Percentiles rank a stretch among this genome's conserved stretches.
These are phyloP conservation scores for Heliamphora exappendiculata DNA, from an alignment of 148 eudicot genomes.

Conservation along the genomic window DNA sequence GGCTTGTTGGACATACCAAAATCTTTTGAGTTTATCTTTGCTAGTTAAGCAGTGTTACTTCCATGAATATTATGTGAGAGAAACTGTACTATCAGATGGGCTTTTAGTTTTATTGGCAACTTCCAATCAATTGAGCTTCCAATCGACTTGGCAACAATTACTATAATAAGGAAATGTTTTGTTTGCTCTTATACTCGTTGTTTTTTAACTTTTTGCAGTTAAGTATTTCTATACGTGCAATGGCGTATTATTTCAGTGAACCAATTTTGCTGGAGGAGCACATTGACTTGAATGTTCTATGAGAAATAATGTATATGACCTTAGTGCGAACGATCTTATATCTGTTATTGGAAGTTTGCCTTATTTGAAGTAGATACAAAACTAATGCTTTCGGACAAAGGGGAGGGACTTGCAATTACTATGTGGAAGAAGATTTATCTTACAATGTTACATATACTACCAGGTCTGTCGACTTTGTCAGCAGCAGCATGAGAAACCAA, in stretches of 20 bases:
- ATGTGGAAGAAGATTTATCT: neutral
- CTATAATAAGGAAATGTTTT: neutral
- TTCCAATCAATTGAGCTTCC: neutral
- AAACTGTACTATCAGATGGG: neutral
- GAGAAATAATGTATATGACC: neutral
- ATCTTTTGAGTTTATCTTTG: neutral
- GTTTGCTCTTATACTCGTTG: neutral
- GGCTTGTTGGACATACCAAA: too few species aligned
- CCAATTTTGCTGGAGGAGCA: neutral
- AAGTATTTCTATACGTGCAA: neutral
- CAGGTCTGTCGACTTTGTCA: slow-evolving; percentile 96
- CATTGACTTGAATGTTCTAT: neutral
- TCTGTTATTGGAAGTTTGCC: neutral
- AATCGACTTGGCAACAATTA: neutral
- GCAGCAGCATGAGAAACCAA: slow-evolving; percentile 77
- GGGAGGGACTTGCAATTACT: neutral
- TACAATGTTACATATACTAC: slow-evolving; percentile 13
- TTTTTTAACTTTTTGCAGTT: neutral
- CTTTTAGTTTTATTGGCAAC: neutral
- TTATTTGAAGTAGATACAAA: neutral
- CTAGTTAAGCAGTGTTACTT: neutral
- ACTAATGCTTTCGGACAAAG: neutral
- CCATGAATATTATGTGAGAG: neutral
- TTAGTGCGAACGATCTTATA: neutral
- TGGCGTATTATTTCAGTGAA: neutral